Conservation (phyloP, 345 rosid species). For the Eucalyptus caleyi region DNA sequence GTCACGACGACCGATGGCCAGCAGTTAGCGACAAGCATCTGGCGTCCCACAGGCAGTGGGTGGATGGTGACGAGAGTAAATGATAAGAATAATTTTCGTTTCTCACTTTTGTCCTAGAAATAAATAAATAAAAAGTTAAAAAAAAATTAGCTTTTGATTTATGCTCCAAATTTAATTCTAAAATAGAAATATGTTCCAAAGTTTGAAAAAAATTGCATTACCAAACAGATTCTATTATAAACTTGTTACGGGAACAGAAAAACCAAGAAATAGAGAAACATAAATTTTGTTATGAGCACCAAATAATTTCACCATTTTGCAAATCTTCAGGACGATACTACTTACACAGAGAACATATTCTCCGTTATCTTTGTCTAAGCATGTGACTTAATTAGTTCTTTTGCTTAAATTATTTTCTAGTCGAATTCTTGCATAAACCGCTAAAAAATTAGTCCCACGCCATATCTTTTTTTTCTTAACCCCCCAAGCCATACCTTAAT, state of each 20-base stretch:
- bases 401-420: background rate
- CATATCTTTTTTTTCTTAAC: no score
- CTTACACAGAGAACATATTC: background rate
- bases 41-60: rapidly evolving
- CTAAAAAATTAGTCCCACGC: background rate
- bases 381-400: background rate
- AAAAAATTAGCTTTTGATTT: no score
- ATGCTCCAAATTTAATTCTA: rapidly evolving
- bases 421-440: background rate
- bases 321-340: background rate
- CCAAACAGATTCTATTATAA: no score
- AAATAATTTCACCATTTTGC: background rate
- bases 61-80: rapidly evolving
- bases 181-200: rapidly evolving
- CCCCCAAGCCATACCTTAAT: background rate
- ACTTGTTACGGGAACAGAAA: rapidly evolving
- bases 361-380: background rate
- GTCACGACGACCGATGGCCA: rapidly evolving
- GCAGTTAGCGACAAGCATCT: rapidly evolving
- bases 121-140: no score
- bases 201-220: no score
- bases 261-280: no score
- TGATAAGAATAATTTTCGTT: no score
- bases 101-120: no score
- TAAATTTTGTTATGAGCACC: background rate